Conservation (phyloP, 2,329 filamentous ascomycete genomes). For the Mycosphaerella arachidis region DNA sequence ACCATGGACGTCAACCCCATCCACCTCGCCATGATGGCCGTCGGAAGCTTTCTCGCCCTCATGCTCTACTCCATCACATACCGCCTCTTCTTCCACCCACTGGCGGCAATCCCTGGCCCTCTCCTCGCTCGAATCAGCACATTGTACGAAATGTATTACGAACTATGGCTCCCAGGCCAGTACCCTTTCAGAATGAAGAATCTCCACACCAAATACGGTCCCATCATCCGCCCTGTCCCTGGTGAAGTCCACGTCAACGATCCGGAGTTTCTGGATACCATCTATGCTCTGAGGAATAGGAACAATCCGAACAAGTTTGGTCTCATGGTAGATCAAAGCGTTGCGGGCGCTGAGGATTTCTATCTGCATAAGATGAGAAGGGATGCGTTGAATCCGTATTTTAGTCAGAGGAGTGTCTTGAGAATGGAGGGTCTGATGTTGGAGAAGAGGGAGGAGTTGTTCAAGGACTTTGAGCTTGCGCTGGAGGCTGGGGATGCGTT, state of each 20-base stretch:
- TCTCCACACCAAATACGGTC: slow-evolving; percentile 18
- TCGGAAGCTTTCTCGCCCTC: not conserved
- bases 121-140: not conserved
- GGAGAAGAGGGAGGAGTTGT: slow-evolving; percentile 6
- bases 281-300: slow-evolving; percentile 1
- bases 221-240: slow-evolving; percentile 36
- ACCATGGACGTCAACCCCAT: not conserved
- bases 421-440: slow-evolving; percentile 1
- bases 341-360: slow-evolving; percentile 6
- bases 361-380: slow-evolving; percentile 7
- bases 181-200: slow-evolving; percentile 1
- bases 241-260: slow-evolving; percentile 37
- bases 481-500: slow-evolving; percentile 7
- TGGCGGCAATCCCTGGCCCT: slow-evolving; percentile 2
- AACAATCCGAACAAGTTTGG: not conserved
- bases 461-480: not conserved
- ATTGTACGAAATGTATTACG: slow-evolving; percentile 8
- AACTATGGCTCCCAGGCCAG: not conserved
- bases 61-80: not conserved
- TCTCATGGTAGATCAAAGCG: slow-evolving; percentile 4
- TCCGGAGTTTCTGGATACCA: slow-evolving; percentile 27
- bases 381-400: slow-evolving; percentile 11
- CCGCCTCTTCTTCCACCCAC: slow-evolving; percentile 8
- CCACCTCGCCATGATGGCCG: slow-evolving; percentile 1
- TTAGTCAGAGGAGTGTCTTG: slow-evolving; percentile 4